Evolutionary conservation across 2,329 filamentous ascomycete species (phyloP).

Genomic region (Pseudogymnoascus destructans): DNA sequence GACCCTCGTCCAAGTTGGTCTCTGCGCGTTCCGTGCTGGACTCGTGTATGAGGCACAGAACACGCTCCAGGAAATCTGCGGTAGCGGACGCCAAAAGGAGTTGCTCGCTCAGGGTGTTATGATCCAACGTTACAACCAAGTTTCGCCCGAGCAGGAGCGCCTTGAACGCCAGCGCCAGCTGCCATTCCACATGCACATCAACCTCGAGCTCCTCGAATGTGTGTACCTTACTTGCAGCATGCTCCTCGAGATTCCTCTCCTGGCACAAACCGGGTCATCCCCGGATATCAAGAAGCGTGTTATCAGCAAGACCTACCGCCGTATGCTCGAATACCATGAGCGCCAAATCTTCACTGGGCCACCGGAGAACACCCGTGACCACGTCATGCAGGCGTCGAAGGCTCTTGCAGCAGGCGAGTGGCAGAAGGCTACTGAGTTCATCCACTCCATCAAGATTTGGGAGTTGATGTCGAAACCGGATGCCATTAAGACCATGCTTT

Average conservation of each 20-base stretch:
- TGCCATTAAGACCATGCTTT: slow-evolving; percentile 93
- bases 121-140: slow-evolving; percentile 92
- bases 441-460: slow-evolving; percentile 99
- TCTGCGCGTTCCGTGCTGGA: slow-evolving; percentile 94
- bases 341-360: slow-evolving; percentile 97
- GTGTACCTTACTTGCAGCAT: slow-evolving; percentile 98
- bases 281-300: slow-evolving; percentile 95
- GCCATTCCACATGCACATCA: slow-evolving; percentile 99
- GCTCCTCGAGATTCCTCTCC: slow-evolving; percentile 93
- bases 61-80: slow-evolving; percentile 94
- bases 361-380: slow-evolving; percentile 95
- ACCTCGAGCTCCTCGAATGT: slow-evolving; percentile 93
- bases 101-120: slow-evolving; percentile 94
- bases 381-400: slow-evolving; percentile 98
- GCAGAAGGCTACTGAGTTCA: slow-evolving; percentile 90
- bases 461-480: slow-evolving; percentile 88
- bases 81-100: slow-evolving; percentile 95
- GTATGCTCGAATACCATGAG: slow-evolving; percentile 99
- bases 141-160: slow-evolving; percentile 94
- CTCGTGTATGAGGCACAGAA: slow-evolving; percentile 96
- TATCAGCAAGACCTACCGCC: slow-evolving; percentile 98
- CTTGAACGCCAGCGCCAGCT: slow-evolving; percentile 94
- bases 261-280: slow-evolving; percentile 91
- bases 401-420: slow-evolving; percentile 93
- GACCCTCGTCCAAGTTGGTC: slow-evolving; percentile 90